Evolutionary conservation across 345 rosid species (phyloP).

Genomic region (Hevea brasiliensis): DNA sequence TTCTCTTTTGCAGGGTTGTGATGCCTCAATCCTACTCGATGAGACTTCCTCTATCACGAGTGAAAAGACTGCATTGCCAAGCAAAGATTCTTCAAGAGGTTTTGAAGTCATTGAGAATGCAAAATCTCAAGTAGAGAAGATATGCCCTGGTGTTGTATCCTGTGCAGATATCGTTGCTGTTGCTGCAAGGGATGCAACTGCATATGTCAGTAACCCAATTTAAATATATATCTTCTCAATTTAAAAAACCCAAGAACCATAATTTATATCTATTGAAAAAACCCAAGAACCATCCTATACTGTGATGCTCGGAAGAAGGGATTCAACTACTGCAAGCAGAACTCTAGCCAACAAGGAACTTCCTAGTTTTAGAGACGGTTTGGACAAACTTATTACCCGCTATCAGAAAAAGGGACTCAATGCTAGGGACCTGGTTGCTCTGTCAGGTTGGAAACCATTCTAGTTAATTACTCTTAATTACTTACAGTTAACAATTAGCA

Average conservation of each 20-base stretch:
- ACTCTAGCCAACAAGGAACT: slow-evolving; percentile 5
- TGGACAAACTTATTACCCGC: background rate
- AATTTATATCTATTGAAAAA: too few species aligned
- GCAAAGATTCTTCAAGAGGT: slow-evolving; percentile 13
- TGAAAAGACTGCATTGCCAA: slow-evolving; percentile 16
- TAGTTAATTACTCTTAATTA: too few species aligned
- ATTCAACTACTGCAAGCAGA: slow-evolving; percentile 19
- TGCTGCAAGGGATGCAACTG: slow-evolving; percentile 23
- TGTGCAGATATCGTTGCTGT: slow-evolving; percentile 17
- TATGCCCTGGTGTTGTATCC: slow-evolving; percentile 20
- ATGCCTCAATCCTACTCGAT: slow-evolving; percentile 26
- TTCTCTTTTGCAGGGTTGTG: slow-evolving; percentile 29
- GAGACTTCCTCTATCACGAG: slow-evolving; percentile 16
- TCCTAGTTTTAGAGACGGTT: slow-evolving; percentile 14
- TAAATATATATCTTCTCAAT: too few species aligned
- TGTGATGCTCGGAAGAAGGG: slow-evolving; percentile 31
- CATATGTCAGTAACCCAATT: slow-evolving; percentile 3
- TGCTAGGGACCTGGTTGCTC: slow-evolving; percentile 28
- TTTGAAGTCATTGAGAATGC: slow-evolving; percentile 15
- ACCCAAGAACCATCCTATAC: slow-evolving; percentile 14
- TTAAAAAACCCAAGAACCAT: too few species aligned
- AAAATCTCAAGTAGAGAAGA: slow-evolving; percentile 17
- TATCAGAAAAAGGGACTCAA: slow-evolving; percentile 16
- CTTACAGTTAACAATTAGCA: too few species aligned
- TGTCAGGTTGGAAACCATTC: slow-evolving; percentile 23